A percentile compares a stretch with the other conserved stretches of the same genome.
Conservation (phyloP, 202 grass and related monocot species). For the Eragrostis tef region DNA sequence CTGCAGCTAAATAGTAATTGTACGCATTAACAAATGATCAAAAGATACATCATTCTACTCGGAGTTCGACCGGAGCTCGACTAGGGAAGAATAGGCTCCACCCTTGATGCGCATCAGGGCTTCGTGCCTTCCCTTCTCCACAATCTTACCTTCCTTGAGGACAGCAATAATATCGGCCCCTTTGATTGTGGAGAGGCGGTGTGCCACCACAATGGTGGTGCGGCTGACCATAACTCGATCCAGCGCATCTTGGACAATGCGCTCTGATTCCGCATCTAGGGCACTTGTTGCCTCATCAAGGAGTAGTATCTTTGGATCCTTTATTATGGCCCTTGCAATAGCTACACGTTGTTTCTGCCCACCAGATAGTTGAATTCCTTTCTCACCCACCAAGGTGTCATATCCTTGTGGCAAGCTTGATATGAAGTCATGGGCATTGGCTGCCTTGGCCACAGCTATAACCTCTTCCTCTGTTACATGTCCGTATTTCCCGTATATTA, state of each 20-base stretch:
- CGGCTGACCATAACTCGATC: slow-evolving; percentile 67
- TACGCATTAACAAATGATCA: slow-evolving; percentile 7
- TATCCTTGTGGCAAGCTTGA: slow-evolving; percentile 88
- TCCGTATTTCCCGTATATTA: slow-evolving; percentile 74
- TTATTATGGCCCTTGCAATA: slow-evolving; percentile 88
- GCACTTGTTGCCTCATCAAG: slow-evolving; percentile 91
- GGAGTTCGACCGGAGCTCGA: slow-evolving; percentile 52
- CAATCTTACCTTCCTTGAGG: slow-evolving; percentile 73
- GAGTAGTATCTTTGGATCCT: slow-evolving; percentile 80
- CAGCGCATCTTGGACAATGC: slow-evolving; percentile 73
- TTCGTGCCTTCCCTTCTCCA: slow-evolving; percentile 80
- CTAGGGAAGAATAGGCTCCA: slow-evolving; percentile 67
- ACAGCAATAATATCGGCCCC: slow-evolving; percentile 74
- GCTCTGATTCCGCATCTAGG: slow-evolving; percentile 71
- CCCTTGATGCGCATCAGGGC: slow-evolving; percentile 59
- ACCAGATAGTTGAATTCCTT: slow-evolving; percentile 82
- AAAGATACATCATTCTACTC: slow-evolving; percentile 38
- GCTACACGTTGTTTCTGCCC: slow-evolving; percentile 85
- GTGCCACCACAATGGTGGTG: slow-evolving; percentile 74
- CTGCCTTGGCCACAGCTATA: slow-evolving; percentile 60
- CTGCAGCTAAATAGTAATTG: neutral
- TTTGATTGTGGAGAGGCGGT: slow-evolving; percentile 85
- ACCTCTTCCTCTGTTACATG: slow-evolving; percentile 79
- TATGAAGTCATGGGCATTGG: slow-evolving; percentile 89
- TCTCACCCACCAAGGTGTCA: slow-evolving; percentile 70